Evolutionary conservation across 441 rosid species (phyloP).

Genomic region (Sinapis alba): DNA sequence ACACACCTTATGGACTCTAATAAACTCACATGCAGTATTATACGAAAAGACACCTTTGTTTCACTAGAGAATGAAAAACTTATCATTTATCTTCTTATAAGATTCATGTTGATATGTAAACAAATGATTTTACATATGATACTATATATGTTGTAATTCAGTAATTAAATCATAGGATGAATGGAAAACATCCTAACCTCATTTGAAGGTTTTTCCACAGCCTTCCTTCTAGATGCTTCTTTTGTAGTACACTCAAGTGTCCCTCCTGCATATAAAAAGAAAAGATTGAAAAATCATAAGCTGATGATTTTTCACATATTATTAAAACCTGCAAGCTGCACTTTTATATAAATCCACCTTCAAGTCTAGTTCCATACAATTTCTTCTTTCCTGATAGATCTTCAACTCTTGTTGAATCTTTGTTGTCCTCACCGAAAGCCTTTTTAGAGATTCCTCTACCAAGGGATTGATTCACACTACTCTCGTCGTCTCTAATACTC

Average conservation of each 20-base stretch:
- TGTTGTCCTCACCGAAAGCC: constrained; percentile 22
- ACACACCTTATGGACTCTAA: background rate
- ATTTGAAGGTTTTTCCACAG: constrained; percentile 1
- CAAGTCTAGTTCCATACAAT: background rate
- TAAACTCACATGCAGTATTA: background rate
- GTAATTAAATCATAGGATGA: background rate
- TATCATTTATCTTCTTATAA: no score
- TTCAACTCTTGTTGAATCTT: constrained; percentile 4
- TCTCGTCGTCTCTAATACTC: constrained; percentile 48
- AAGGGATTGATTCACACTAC: constrained; percentile 11
- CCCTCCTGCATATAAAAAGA: constrained; percentile 5
- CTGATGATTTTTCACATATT: constrained; percentile 3
- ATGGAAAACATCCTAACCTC: constrained; percentile 16
- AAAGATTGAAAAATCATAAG: constrained; percentile 11
- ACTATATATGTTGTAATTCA: background rate
- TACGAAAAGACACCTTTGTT: no score
- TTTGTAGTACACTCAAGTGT: constrained; percentile 4
- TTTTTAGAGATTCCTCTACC: background rate
- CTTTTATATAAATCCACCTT: background rate
- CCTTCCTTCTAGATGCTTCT: constrained; percentile 16
- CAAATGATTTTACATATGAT: background rate
- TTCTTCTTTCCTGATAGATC: constrained; percentile 21
- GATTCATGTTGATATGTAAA: no score
- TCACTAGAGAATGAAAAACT: no score
- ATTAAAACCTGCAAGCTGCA: background rate